Evolutionary conservation across 176 grass and related monocot genomes (phyloP).

Genomic region (Aegilops longissima): DNA sequence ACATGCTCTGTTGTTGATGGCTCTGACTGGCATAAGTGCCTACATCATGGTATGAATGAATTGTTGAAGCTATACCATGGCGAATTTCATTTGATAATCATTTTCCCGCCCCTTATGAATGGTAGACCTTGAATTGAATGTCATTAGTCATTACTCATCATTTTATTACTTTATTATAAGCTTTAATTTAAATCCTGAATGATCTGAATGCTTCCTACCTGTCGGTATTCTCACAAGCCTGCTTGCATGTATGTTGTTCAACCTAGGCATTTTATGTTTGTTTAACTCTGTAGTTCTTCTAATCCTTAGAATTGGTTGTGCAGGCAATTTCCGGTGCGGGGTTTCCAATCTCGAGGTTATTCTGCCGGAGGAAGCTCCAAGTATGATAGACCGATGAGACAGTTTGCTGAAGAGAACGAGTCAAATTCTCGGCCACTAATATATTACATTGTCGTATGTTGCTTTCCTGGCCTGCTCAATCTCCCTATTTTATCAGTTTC

Average conservation of each 20-base stretch:
- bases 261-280: neutral
- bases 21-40: neutral
- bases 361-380: constrained; percentile 45
- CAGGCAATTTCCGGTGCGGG: constrained; percentile 13
- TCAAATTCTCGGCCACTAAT: constrained; percentile 46
- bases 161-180: neutral
- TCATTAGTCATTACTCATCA: neutral
- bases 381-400: constrained; percentile 52
- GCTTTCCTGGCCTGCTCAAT: constrained; percentile 12
- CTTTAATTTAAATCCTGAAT: neutral
- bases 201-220: neutral
- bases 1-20: neutral
- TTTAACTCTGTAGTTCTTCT: neutral
- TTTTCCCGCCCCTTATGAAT: neutral
- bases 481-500: constrained; percentile 15
- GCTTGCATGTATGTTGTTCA: neutral
- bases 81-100: neutral
- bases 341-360: constrained; percentile 41
- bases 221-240: neutral
- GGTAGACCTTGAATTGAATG: neutral
- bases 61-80: neutral
- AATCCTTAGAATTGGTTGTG: constrained; percentile 9
- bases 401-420: constrained; percentile 53
- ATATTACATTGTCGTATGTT: constrained; percentile 69
- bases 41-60: constrained; percentile 6